phyloP scores from a whole-genome alignment of 2,329 filamentous ascomycete genomes.

The Colletotrichum gigasporum region DNA sequence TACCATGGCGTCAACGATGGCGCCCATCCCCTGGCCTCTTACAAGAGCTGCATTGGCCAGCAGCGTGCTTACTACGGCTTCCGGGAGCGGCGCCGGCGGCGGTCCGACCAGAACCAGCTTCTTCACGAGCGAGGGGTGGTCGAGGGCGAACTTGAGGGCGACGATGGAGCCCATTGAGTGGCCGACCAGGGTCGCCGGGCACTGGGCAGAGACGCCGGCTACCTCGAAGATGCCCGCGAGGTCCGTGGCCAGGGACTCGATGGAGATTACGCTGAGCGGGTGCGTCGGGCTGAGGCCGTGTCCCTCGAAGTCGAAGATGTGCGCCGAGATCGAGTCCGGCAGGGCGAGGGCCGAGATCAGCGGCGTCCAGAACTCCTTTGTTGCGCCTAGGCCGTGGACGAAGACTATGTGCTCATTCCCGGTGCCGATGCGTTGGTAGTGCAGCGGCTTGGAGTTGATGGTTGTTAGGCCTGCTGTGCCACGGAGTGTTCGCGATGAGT shows the following conservation, averaged over 20 bases:
- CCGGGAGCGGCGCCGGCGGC: conserved; percentile 54
- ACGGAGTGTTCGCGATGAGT: conserved; percentile 31
- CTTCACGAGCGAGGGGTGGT: conserved; percentile 49
- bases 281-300: conserved; percentile 63
- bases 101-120: conserved; percentile 59
- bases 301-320: conserved; percentile 64
- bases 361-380: conserved; percentile 53
- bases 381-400: conserved; percentile 64
- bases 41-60: conserved; percentile 49
- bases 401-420: conserved; percentile 52
- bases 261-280: conserved; percentile 50
- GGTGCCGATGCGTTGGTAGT: conserved; percentile 45
- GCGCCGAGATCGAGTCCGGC: conserved; percentile 41
- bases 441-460: conserved; percentile 51
- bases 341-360: conserved; percentile 48
- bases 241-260: conserved; percentile 54
- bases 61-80: conserved; percentile 40
- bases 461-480: conserved; percentile 42
- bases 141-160: conserved; percentile 51
- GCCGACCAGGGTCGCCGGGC: conserved; percentile 52
- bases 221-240: conserved; percentile 48
- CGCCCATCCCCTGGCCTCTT: conserved; percentile 53
- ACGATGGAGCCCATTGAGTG: conserved; percentile 62
- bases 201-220: conserved; percentile 39
- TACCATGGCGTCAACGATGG: conserved; percentile 50